phyloP scores from a whole-genome alignment of 352 stramenopile genomes.

The Blastocystis sp. region DNA sequence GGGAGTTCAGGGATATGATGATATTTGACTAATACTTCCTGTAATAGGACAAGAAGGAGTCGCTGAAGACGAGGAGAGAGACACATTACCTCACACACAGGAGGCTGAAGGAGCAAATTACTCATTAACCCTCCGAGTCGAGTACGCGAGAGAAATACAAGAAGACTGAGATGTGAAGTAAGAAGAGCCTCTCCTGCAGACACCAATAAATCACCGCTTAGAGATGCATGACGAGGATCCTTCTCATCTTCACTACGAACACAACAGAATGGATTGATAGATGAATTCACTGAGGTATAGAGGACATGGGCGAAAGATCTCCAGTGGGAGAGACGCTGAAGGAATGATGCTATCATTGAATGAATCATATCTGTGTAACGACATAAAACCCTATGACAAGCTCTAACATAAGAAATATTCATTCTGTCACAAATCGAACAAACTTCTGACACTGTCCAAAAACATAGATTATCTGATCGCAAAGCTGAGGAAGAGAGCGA shows the following conservation, averaged over 20 bases:
- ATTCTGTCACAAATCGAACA: slow-evolving; percentile 3
- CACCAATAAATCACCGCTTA: not conserved
- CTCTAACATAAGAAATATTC: not conserved
- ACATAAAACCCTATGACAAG: not conserved
- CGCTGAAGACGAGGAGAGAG: slow-evolving; percentile 46
- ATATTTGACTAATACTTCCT: not conserved
- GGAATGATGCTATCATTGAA: not conserved
- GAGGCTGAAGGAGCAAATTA: not conserved
- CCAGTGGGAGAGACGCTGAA: not conserved
- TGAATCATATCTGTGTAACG: slow-evolving; percentile 9
- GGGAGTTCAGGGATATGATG: not conserved
- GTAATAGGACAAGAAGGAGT: slow-evolving; percentile 13
- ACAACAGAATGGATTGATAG: slow-evolving; percentile 47
- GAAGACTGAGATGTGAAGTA: slow-evolving; percentile 1
- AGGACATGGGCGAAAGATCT: slow-evolving; percentile 39
- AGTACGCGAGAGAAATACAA: slow-evolving; percentile 21
- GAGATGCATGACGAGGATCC: not conserved
- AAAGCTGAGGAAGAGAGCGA: not conserved
- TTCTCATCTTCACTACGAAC: slow-evolving; percentile 28
- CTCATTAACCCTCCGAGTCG: not conserved
- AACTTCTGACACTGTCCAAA: slow-evolving; percentile 52
- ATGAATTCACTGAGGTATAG: slow-evolving; percentile 27
- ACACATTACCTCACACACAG: slow-evolving; percentile 1
- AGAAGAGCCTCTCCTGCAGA: slow-evolving; percentile 42
- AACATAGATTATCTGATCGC: slow-evolving; percentile 9